Conservation (phyloP, 2,329 filamentous ascomycete species). For the Fusarium acutatum region DNA sequence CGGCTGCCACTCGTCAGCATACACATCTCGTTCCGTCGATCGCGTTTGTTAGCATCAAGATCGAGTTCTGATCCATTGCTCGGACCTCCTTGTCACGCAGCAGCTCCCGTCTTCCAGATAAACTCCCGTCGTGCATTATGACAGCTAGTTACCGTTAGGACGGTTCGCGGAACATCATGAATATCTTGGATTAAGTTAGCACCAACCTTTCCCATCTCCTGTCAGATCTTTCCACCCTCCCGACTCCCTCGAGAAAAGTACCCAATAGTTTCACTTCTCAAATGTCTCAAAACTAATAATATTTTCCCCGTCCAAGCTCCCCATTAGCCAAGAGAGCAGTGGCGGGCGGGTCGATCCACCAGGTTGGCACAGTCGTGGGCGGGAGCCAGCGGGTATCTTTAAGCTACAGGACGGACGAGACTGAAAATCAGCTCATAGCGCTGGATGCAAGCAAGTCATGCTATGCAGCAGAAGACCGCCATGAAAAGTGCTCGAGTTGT, state of each 20-base stretch:
- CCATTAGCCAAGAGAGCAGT: conserved; percentile 25
- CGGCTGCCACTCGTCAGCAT: conserved; percentile 15
- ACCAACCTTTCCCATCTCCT: conserved; percentile 14
- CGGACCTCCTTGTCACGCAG: background rate
- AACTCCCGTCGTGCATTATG: conserved; percentile 26
- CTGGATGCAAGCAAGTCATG: conserved; percentile 38
- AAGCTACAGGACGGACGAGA: conserved; percentile 26
- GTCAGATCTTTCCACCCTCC: conserved; percentile 7
- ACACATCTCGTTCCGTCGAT: conserved; percentile 4
- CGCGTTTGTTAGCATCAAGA: conserved; percentile 3
- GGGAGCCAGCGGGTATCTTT: conserved; percentile 35
- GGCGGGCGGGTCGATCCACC: conserved; percentile 35
- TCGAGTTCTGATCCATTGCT: conserved; percentile 2
- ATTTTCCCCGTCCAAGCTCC: conserved; percentile 30
- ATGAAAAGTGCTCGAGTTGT: background rate
- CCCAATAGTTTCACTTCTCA: conserved; percentile 14
- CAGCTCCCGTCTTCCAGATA: conserved; percentile 1
- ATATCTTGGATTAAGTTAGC: conserved; percentile 22
- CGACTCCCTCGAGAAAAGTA: background rate
- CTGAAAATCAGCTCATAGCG: conserved; percentile 39
- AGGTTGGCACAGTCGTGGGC: conserved; percentile 33
- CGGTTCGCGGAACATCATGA: conserved; percentile 35
- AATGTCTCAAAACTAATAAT: conserved; percentile 21
- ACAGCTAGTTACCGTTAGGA: conserved; percentile 36
- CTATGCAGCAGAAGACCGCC: conserved; percentile 26